Evolutionary conservation across 2,329 filamentous ascomycete species (phyloP).

Genomic region (Colletotrichum destructivum): DNA sequence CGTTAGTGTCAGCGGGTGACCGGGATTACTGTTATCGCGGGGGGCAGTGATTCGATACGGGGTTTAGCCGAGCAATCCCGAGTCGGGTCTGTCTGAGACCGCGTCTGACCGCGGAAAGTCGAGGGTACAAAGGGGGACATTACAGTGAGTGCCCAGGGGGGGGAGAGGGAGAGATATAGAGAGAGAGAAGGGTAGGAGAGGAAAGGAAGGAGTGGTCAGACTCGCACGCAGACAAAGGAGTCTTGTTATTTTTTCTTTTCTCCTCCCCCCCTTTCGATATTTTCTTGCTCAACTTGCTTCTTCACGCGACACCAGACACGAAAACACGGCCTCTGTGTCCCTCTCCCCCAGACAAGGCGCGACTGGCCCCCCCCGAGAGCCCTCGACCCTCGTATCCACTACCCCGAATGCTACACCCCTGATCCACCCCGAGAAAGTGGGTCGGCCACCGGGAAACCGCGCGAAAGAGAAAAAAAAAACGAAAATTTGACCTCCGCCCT

Average conservation of each 20-base stretch:
- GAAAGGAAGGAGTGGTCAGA: no score
- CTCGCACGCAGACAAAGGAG: no score
- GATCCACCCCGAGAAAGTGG: constrained; percentile 42
- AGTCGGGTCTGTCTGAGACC: constrained; percentile 14
- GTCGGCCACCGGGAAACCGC: constrained; percentile 25
- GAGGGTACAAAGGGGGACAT: background rate
- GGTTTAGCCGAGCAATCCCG: constrained; percentile 31
- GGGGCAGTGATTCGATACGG: constrained; percentile 16
- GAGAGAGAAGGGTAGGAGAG: no score
- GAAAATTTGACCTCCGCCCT: constrained; percentile 34
- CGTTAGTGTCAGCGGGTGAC: background rate
- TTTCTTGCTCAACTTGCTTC: constrained; percentile 19
- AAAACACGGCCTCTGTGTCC: background rate
- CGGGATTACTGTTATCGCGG: constrained; percentile 21
- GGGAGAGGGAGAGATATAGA: no score
- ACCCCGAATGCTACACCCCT: constrained; percentile 37
- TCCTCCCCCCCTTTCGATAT: background rate
- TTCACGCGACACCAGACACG: constrained; percentile 20
- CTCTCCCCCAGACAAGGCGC: constrained; percentile 2
- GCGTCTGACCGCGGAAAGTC: constrained; percentile 1
- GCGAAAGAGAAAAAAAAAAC: constrained; percentile 33
- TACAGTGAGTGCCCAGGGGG: no score
- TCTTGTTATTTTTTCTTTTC: no score
- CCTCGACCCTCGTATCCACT: constrained; percentile 40
- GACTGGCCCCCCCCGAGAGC: constrained; percentile 15